These are phyloP conservation scores for Imleria badia DNA, from an alignment of 768 basidiomycete genomes.

Conservation along the genomic window DNA sequence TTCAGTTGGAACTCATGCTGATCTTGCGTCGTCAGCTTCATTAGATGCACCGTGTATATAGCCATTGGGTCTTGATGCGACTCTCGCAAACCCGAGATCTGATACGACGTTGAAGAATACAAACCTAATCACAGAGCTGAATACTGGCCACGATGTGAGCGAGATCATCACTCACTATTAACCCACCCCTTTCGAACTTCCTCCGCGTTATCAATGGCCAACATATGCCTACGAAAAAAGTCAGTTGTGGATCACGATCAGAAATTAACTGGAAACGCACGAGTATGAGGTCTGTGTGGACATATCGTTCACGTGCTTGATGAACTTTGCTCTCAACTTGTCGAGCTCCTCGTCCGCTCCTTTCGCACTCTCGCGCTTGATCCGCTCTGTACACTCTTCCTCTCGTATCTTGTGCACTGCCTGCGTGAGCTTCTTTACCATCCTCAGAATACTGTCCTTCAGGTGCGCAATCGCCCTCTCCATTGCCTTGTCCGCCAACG, in stretches of 20 bases:
- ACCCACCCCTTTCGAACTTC: constrained; percentile 1
- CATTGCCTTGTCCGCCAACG: background rate
- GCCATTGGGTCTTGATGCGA: constrained; percentile 17
- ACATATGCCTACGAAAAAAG: constrained; percentile 7
- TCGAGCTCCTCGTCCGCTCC: constrained; percentile 6
- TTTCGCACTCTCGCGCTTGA: background rate
- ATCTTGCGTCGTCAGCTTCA: constrained; percentile 31
- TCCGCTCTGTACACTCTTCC: background rate
- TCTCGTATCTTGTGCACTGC: constrained; percentile 11
- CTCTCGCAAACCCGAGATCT: constrained; percentile 1
- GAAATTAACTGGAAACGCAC: background rate
- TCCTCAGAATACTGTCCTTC: background rate
- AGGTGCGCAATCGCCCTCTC: background rate
- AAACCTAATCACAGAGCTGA: too few species aligned
- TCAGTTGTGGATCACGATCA: background rate
- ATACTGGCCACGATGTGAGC: too few species aligned
- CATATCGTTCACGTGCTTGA: constrained; percentile 15
- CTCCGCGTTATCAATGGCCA: background rate
- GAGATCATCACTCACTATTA: too few species aligned
- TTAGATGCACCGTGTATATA: constrained; percentile 23
- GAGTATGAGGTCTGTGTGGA: background rate
- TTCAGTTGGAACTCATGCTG: constrained; percentile 28
- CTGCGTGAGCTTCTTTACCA: constrained; percentile 7
- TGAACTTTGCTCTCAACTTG: constrained; percentile 14
- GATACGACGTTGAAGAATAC: background rate